Percentiles rank a stretch among this genome's conserved stretches.
phyloP scores from a whole-genome alignment of 352 stramenopile genomes.

The Globisporangium radiosum region DNA sequence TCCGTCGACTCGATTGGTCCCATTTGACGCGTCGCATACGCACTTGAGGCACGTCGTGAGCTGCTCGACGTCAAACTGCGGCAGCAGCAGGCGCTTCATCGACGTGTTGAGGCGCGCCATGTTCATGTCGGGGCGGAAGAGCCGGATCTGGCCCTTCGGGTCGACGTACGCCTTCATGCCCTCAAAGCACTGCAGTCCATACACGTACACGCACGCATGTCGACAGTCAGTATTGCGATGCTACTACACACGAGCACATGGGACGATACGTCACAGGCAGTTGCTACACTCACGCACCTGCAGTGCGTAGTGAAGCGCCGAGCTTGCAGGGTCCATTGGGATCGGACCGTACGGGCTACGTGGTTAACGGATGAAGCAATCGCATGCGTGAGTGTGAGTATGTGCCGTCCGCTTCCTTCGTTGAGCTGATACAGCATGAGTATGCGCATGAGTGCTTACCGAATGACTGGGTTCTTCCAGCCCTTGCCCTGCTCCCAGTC shows the following conservation, averaged over 20 bases:
- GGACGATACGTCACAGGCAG: no score
- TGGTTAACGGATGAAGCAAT: not conserved
- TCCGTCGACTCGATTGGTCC: no score
- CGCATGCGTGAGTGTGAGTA: no score
- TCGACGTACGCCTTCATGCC: conserved; percentile 94
- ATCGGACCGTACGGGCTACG: conserved; percentile 85
- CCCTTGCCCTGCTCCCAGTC: conserved; percentile 81
- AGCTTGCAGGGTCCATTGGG: conserved; percentile 87
- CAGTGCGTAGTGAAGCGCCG: conserved; percentile 93
- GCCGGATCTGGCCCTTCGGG: conserved; percentile 74
- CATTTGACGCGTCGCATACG: conserved; percentile 16
- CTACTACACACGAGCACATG: not conserved
- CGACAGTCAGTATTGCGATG: not conserved
- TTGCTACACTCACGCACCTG: no score
- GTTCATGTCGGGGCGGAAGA: conserved; percentile 97
- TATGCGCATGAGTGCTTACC: conserved; percentile 14
- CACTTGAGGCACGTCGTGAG: conserved; percentile 88
- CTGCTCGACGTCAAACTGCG: conserved; percentile 88
- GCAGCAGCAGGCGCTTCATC: conserved; percentile 90
- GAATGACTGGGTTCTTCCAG: conserved; percentile 89
- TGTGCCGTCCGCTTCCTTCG: no score
- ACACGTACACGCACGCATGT: not conserved
- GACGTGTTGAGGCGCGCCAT: conserved; percentile 93
- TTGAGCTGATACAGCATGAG: no score
- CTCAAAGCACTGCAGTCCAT: conserved; percentile 88